Conservation (phyloP, 208 protist genomes). For the Trypanosoma rangeli region DNA sequence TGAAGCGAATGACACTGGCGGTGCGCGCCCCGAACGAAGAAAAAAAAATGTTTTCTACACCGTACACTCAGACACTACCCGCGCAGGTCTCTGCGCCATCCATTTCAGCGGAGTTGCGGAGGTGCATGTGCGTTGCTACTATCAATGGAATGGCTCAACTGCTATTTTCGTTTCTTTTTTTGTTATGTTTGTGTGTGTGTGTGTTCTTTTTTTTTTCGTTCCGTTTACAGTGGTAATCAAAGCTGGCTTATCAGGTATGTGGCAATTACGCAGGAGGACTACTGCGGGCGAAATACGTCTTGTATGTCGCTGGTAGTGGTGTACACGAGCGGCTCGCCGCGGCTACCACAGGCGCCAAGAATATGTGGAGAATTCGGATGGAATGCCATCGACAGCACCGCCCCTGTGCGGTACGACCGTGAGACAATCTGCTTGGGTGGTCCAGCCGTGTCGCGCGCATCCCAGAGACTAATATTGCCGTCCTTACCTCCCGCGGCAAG, state of each 20-base stretch:
- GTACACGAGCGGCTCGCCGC: constrained; percentile 89
- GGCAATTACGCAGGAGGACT: not conserved
- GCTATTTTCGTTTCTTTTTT: not conserved
- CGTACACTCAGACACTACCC: not conserved
- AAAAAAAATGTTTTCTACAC: no score
- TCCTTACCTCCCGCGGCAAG: constrained; percentile 91
- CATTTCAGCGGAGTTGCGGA: not conserved
- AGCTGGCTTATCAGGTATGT: not conserved
- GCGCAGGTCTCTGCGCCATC: not conserved
- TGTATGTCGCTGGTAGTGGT: constrained; percentile 82
- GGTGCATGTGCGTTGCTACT: not conserved
- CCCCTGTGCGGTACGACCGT: constrained; percentile 78
- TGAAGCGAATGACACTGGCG: no score
- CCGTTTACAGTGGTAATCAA: not conserved
- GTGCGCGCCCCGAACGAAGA: no score
- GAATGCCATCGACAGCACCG: constrained; percentile 81
- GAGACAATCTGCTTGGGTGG: constrained; percentile 52
- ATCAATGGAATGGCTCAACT: not conserved
- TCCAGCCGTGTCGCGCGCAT: constrained; percentile 42
- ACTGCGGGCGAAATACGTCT: constrained; percentile 40
- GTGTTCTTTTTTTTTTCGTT: not conserved
- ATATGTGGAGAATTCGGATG: constrained; percentile 88
- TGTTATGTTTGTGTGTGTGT: not conserved
- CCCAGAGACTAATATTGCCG: constrained; percentile 85
- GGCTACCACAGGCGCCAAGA: constrained; percentile 74